Conservation (phyloP, 2,329 filamentous ascomycete species). For the Ascochyta pisi region DNA sequence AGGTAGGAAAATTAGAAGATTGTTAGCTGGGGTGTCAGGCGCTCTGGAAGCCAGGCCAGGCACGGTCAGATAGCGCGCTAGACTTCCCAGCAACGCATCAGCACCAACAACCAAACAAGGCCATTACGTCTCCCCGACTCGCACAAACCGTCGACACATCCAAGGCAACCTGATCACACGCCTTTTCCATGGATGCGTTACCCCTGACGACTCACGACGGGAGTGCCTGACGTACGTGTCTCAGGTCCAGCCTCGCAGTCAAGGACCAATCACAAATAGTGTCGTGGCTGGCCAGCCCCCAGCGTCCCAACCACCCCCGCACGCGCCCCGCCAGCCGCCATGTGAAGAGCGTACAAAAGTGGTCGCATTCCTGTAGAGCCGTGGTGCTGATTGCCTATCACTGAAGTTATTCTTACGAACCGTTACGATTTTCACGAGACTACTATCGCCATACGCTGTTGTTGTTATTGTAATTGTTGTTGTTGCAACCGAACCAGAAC, state of each 20-base stretch:
- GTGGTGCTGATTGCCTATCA: not conserved
- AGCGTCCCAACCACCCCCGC: slow-evolving; percentile 14
- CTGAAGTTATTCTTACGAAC: too few species aligned
- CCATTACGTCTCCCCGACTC: not conserved
- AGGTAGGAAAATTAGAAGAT: too few species aligned
- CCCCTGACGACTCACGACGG: not conserved
- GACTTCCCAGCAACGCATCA: not conserved
- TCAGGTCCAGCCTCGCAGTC: not conserved
- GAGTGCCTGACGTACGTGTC: slow-evolving; percentile 13
- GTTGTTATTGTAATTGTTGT: too few species aligned
- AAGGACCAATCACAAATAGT: not conserved
- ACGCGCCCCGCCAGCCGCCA: slow-evolving; percentile 12
- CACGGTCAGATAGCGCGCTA: not conserved
- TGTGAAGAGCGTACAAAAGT: slow-evolving; percentile 13
- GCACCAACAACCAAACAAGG: not conserved
- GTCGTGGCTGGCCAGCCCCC: not conserved
- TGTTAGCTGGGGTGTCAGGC: not conserved
- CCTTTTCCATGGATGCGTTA: not conserved
- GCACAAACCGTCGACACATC: not conserved
- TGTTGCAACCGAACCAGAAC: too few species aligned
- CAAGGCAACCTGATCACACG: not conserved
- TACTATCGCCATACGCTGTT: too few species aligned
- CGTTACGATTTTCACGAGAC: too few species aligned
- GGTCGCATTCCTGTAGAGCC: not conserved
- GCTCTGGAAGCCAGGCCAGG: too few species aligned